These are phyloP conservation scores for Aspergillus leporis DNA, from an alignment of 495 filamentous ascomycete genomes.

Conservation along the genomic window DNA sequence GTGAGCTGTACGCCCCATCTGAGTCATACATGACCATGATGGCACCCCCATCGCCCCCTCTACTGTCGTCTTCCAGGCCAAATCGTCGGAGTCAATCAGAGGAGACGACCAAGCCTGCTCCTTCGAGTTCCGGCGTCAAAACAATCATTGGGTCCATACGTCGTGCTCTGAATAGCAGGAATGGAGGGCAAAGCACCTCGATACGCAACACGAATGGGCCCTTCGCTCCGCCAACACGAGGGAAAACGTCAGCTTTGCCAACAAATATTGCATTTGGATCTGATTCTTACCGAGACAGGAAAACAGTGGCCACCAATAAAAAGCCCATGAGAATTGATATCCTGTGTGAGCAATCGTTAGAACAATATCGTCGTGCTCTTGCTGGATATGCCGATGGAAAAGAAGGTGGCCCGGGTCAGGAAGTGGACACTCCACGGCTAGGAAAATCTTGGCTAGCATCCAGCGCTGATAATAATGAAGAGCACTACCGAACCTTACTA, in stretches of 20 bases:
- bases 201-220: conserved; percentile 45
- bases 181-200: conserved; percentile 43
- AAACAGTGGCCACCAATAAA: conserved; percentile 35
- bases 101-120: conserved; percentile 30
- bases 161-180: conserved; percentile 77
- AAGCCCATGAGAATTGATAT: conserved; percentile 64
- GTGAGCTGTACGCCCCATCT: conserved; percentile 72
- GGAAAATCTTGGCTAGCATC: conserved; percentile 6
- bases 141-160: conserved; percentile 85
- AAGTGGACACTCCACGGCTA: conserved; percentile 10
- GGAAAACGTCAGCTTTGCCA: conserved; percentile 48
- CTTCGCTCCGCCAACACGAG: conserved; percentile 24
- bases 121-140: conserved; percentile 68
- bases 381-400: conserved; percentile 14
- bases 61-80: conserved; percentile 28
- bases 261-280: conserved; percentile 49
- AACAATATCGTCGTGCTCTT: conserved; percentile 55
- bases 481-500: conserved; percentile 9
- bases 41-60: conserved; percentile 60
- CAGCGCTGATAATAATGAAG: conserved; percentile 6
- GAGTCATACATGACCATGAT: conserved; percentile 74
- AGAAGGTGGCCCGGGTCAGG: conserved; percentile 7
- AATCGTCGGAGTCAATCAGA: conserved; percentile 39
- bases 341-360: conserved; percentile 71
- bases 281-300: conserved; percentile 47